These are phyloP conservation scores for Suillus discolor DNA, from an alignment of 768 basidiomycete species.

Conservation along the genomic window DNA sequence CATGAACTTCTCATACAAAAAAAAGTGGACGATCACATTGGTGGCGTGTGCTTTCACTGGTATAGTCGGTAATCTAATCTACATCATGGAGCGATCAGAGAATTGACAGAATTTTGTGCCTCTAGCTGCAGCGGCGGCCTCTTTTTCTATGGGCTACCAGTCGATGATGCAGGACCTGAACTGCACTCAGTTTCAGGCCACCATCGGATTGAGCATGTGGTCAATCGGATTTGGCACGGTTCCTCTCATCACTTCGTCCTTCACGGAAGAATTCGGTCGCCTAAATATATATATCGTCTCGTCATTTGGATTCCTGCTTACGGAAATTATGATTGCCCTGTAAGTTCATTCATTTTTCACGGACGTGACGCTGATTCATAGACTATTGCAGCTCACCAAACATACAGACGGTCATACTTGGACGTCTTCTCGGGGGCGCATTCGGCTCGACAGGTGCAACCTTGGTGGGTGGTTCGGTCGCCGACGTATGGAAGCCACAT, in stretches of 20 bases:
- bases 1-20: slow-evolving; percentile 31
- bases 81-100: not conserved
- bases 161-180: slow-evolving; percentile 52
- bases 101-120: not conserved
- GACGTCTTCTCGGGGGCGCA: slow-evolving; percentile 58
- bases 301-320: slow-evolving; percentile 46
- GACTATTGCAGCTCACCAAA: slow-evolving; percentile 30
- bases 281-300: slow-evolving; percentile 57
- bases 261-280: slow-evolving; percentile 70
- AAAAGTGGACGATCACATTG: slow-evolving; percentile 38
- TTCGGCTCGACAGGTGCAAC: slow-evolving; percentile 65
- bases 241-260: slow-evolving; percentile 61
- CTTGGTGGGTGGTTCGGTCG: slow-evolving; percentile 69
- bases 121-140: slow-evolving; percentile 46
- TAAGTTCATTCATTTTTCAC: slow-evolving; percentile 12
- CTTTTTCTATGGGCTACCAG: slow-evolving; percentile 53
- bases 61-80: slow-evolving; percentile 16
- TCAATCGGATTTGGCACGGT: slow-evolving; percentile 58
- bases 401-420: slow-evolving; percentile 60
- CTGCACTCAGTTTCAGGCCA: slow-evolving; percentile 45
- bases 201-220: slow-evolving; percentile 49
- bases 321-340: slow-evolving; percentile 42
- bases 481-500: slow-evolving; percentile 59
- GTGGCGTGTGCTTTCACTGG: slow-evolving; percentile 24
- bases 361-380: not conserved